A percentile compares a stretch with the other conserved stretches of the same genome.
These are phyloP conservation scores for Fomitiporia mediterranea DNA, from an alignment of 1,284 basidiomycete species.

Conservation along the genomic window DNA sequence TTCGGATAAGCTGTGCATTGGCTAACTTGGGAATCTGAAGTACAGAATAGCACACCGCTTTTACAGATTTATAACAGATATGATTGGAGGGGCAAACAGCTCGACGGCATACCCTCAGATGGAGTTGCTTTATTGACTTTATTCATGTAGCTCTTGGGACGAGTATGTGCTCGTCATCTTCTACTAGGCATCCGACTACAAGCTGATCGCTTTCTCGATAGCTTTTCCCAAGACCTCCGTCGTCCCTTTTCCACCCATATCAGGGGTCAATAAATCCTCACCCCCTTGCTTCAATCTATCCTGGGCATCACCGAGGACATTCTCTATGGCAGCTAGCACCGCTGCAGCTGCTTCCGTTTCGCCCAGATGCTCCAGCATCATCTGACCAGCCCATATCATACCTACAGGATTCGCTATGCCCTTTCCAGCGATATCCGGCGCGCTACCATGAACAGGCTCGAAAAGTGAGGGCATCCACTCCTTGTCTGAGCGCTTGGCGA, in stretches of 20 bases:
- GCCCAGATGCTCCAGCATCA: slow-evolving; percentile 52
- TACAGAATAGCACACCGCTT: too few relatives aligned
- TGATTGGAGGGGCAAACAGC: too few relatives aligned
- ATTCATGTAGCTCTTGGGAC: too few relatives aligned
- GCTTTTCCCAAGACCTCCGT: slow-evolving; percentile 15
- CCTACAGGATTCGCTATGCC: slow-evolving; percentile 76
- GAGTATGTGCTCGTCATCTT: too few relatives aligned
- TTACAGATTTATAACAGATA: too few relatives aligned
- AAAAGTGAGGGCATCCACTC: slow-evolving; percentile 41
- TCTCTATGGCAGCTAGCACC: slow-evolving; percentile 49
- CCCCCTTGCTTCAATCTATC: slow-evolving; percentile 12
- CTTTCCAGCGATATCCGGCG: slow-evolving; percentile 71
- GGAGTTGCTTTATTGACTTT: too few relatives aligned
- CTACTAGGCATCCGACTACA: too few relatives aligned
- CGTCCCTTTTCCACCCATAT: slow-evolving; percentile 20
- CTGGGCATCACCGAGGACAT: slow-evolving; percentile 27
- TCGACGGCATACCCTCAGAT: too few relatives aligned
- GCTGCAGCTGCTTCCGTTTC: slow-evolving; percentile 44
- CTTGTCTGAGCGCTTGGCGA: slow-evolving; percentile 27
- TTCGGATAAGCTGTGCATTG: too few relatives aligned
- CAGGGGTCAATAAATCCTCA: slow-evolving; percentile 17
- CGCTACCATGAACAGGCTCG: slow-evolving; percentile 58
- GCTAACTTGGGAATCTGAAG: too few relatives aligned
- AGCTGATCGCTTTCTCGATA: slow-evolving; percentile 15
- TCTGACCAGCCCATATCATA: slow-evolving; percentile 54